Base-by-base conservation (phyloP, 73 alveolate genomes). In the Durusdinium trenchii region DNA sequence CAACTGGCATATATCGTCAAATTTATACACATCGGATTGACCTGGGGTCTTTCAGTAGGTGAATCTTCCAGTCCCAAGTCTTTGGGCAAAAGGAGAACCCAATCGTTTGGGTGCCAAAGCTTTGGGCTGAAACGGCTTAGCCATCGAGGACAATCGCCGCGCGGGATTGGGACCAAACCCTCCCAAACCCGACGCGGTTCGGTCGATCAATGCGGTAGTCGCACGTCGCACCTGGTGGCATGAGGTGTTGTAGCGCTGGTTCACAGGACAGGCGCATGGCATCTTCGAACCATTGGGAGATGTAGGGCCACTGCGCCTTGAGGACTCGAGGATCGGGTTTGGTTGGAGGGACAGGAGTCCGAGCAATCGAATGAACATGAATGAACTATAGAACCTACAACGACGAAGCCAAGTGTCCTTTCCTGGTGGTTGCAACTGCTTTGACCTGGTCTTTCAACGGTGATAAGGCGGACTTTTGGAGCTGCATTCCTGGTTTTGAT, bases 231-330 rank as follows among this genome's bases (percentile, higher is more conserved):
- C 95, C 95, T 54, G 79, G 12, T 36, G 96, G 96, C 96, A 89
- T 89, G 42, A 89, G 50, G 9, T 84, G 60, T 62, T 89, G 96
- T 6, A 89, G 85, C 7, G 96, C 96, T 23, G 96, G 96, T 45
- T 89, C 96, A 38, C 96, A 89, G 51, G 50, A 42, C 1, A 23
- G 26, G 61, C 96, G 96, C 96, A 89, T 89, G 96, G 35, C 64
- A 50, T 89, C 96, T 36, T 89, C 48, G 64, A 89, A 89, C 96
- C 96, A 89, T 43, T 89, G 86, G 30, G 96, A 89, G 96, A 89
- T 89, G 85, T 89, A 89, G 40, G 96, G 96, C 96, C 96, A 89
- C 54, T 89, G 96, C 3, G 96, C 90, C 90, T 79, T 45, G 20
- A 0, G 30, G 47, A 16, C 7, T 14, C 50, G 32, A 57, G 32